phyloP scores from a whole-genome alignment of 2,329 filamentous ascomycete species.

The Neodidymelliopsis sp. region DNA sequence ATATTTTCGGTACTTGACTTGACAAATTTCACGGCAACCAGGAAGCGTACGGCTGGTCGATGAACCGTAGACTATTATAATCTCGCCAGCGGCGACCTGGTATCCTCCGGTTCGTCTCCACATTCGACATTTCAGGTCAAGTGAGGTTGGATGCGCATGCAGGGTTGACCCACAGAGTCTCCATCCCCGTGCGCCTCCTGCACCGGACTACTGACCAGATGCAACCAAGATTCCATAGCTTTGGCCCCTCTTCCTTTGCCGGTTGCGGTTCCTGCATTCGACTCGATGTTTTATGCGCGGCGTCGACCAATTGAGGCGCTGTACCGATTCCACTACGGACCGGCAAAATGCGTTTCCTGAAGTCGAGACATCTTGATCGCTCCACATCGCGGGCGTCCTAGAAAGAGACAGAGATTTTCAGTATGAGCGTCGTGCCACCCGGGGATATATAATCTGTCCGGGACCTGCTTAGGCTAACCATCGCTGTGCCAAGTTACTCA shows the following conservation, averaged over 20 bases:
- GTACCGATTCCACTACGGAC: constrained; percentile 6
- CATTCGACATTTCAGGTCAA: constrained; percentile 9
- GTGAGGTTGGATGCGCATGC: not conserved
- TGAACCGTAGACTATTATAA: constrained; percentile 7
- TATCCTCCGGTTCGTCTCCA: constrained; percentile 5
- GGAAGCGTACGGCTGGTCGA: not conserved
- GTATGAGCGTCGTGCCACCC: constrained; percentile 1
- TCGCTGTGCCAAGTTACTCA: constrained; percentile 7
- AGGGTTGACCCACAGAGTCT: constrained; percentile 19
- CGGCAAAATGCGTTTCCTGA: constrained; percentile 2
- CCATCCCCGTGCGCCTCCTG: constrained; percentile 1
- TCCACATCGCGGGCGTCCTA: constrained; percentile 13
- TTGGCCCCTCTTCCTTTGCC: too few relatives aligned
- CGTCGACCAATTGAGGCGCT: constrained; percentile 6
- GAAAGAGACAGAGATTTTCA: constrained; percentile 17
- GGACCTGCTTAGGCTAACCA: constrained; percentile 6
- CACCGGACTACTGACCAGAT: constrained; percentile 15
- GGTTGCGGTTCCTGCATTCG: constrained; percentile 3
- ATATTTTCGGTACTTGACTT: not conserved
- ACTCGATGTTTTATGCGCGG: constrained; percentile 5
- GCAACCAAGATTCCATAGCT: constrained; percentile 3
- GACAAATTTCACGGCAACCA: constrained; percentile 3
- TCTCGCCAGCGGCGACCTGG: constrained; percentile 3
- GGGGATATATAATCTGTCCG: constrained; percentile 6
- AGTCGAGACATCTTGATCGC: constrained; percentile 9